Conservation (phyloP, 139 green algal genomes). For the Picochlorum sp. region DNA sequence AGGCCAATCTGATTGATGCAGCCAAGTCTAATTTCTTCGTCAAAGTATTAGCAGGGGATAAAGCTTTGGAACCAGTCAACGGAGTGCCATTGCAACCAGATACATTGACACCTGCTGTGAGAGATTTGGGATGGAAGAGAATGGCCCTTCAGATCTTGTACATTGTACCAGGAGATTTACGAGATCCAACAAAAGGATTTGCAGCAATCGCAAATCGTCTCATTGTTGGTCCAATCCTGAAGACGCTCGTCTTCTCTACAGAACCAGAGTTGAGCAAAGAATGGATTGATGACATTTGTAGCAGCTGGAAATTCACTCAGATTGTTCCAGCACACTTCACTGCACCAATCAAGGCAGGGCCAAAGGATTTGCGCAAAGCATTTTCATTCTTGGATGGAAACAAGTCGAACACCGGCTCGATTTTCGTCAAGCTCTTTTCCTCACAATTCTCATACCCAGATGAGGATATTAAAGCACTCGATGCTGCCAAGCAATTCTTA, state of each 20-base stretch:
- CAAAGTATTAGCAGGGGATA: conserved; percentile 18
- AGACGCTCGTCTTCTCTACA: conserved; percentile 83
- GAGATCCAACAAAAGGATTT: conserved; percentile 59
- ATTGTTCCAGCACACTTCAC: conserved; percentile 89
- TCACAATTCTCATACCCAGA: conserved; percentile 9
- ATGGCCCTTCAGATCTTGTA: conserved; percentile 91
- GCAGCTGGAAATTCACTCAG: conserved; percentile 70
- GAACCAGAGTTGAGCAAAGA: conserved; percentile 18
- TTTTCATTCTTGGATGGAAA: conserved; percentile 34
- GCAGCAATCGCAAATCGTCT: conserved; percentile 55
- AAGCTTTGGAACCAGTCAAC: conserved; percentile 19
- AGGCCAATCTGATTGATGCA: conserved; percentile 15
- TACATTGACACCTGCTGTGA: conserved; percentile 26
- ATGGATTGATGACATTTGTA: conserved; percentile 75
- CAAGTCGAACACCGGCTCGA: conserved; percentile 1
- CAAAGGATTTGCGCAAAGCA: conserved; percentile 31
- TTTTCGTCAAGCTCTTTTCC: conserved; percentile 13
- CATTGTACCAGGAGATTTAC: conserved; percentile 66
- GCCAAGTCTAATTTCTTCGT: conserved; percentile 31
- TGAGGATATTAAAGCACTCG: conserved; percentile 37
- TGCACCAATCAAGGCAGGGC: conserved; percentile 55
- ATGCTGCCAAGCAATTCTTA: conserved; percentile 25
- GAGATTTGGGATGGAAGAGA: conserved; percentile 67
- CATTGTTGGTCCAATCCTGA: conserved; percentile 81
- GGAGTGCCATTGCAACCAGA: conserved; percentile 28